These are phyloP conservation scores for Fusarium begoniae DNA, from an alignment of 2,329 filamentous ascomycete species.

Conservation along the genomic window DNA sequence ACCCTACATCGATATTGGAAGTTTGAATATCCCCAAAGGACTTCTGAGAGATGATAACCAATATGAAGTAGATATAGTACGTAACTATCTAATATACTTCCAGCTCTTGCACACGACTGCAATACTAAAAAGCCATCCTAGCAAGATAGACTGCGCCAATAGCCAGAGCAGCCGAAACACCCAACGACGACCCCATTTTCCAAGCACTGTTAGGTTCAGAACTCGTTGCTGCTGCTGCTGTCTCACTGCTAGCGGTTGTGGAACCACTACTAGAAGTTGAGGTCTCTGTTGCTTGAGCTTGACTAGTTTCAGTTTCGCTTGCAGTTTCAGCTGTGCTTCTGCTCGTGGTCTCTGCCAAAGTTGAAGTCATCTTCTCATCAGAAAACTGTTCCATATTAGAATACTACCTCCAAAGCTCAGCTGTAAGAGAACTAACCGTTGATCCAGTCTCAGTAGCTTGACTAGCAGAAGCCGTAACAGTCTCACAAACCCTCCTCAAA, in stretches of 20 bases:
- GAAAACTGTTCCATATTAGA: background rate
- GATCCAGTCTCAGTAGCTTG: background rate
- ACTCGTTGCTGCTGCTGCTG: background rate
- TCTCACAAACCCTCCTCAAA: background rate
- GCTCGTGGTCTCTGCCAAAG: background rate
- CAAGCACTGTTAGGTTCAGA: background rate
- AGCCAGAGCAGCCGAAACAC: background rate
- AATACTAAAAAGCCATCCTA: background rate
- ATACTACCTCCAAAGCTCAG: rapidly evolving
- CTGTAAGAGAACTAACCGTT: background rate
- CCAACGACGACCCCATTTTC: no score
- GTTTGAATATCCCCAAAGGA: background rate
- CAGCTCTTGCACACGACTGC: rapidly evolving
- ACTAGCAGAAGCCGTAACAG: background rate
- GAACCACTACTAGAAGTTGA: background rate
- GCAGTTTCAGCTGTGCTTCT: no score
- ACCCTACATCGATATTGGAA: background rate
- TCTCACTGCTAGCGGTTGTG: rapidly evolving
- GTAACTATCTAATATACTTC: rapidly evolving
- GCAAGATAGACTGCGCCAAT: background rate
- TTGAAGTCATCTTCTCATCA: background rate
- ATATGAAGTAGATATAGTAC: rapidly evolving
- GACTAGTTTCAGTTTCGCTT: background rate
- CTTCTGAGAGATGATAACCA: rapidly evolving
- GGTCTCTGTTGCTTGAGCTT: background rate